Evolutionary conservation across 768 basidiomycete species (phyloP), one percentile per base, ranked within the genome.

Genomic region (Tricholoma terreum): DNA sequence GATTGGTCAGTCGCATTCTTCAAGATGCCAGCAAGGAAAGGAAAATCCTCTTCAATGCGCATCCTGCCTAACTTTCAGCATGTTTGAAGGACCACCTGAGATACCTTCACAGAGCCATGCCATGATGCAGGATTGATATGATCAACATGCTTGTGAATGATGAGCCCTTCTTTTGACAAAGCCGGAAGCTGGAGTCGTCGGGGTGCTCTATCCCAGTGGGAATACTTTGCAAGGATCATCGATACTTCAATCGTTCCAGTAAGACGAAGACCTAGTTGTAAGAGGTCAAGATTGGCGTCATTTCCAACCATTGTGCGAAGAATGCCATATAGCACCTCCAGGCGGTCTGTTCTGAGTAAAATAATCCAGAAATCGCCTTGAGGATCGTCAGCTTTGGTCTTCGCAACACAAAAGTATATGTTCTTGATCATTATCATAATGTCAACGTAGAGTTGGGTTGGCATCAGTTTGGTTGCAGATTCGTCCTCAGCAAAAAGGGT

Each of bases 401-500:
- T 78, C 1, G 70, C 73, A n/a, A 77, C 67, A 52, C 74, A 77
- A 50, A 75, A 75, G 45, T 58, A 73, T 0, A 56, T 66, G 55
- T 76, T 77, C 61, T 75, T 77, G 55, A 77, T 65, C 71, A 73
- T 74, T 5, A 71, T 54, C 64, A 68, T 65, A 33, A 75, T 59
- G 57, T 78, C 72, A 2, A 58, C 15, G 51, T 66, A 77, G 0
- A 70, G 64, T 4, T 62, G 61, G 4, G 48, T 21, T 1, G 24
- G 48, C 15, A 49, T 24, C 9, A 49, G 31, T 6, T 49, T 11
- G 6, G 22, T 49, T 24, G 21, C 48, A 3, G 24, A 17, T 49
- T 30, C 6, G 9, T 15, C 9, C 24, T 49, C 22, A 36, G 4
- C 4, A 6, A 36, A 12, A 2, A 49, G 4, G 2, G 50, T 38